phyloP scores from a whole-genome alignment of 768 basidiomycete genomes.

The Phylloporus arenicola region DNA sequence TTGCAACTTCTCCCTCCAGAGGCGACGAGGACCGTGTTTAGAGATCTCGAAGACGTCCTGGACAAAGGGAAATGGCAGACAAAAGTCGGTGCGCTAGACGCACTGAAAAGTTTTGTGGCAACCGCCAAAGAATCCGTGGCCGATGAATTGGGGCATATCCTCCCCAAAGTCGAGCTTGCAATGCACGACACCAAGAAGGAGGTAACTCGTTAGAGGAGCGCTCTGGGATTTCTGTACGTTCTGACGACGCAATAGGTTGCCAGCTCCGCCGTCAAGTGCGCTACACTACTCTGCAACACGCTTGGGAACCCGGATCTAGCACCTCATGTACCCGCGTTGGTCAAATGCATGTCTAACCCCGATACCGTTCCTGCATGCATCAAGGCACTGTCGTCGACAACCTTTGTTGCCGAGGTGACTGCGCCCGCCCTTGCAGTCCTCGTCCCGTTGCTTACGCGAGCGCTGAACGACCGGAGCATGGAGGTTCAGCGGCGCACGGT shows the following conservation, averaged over 20 bases:
- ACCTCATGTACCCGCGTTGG: constrained; percentile 83
- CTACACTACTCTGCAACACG: constrained; percentile 81
- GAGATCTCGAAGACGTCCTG: constrained; percentile 64
- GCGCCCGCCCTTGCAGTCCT: constrained; percentile 95
- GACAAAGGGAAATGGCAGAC: constrained; percentile 89
- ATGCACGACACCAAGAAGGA: constrained; percentile 98
- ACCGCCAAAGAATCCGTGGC: constrained; percentile 73
- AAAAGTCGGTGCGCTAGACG: constrained; percentile 90
- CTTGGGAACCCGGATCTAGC: constrained; percentile 90
- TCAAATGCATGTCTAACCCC: constrained; percentile 92
- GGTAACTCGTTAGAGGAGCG: constrained; percentile 38
- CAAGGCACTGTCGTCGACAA: constrained; percentile 91
- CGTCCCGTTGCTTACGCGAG: constrained; percentile 85
- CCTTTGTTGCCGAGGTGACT: constrained; percentile 96
- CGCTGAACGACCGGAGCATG: constrained; percentile 92
- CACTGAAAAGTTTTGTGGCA: constrained; percentile 68
- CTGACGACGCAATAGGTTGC: constrained; percentile 56
- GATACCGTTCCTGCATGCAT: constrained; percentile 86
- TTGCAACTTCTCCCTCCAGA: constrained; percentile 83
- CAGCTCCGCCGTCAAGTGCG: constrained; percentile 80
- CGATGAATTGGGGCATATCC: constrained; percentile 70
- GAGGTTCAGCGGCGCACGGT: constrained; percentile 93
- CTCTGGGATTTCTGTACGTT: not conserved
- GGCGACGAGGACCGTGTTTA: constrained; percentile 62
- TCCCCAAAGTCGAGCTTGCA: constrained; percentile 81